phyloP scores from a whole-genome alignment of 139 green algal genomes.

The Tetraselmis chui region DNA sequence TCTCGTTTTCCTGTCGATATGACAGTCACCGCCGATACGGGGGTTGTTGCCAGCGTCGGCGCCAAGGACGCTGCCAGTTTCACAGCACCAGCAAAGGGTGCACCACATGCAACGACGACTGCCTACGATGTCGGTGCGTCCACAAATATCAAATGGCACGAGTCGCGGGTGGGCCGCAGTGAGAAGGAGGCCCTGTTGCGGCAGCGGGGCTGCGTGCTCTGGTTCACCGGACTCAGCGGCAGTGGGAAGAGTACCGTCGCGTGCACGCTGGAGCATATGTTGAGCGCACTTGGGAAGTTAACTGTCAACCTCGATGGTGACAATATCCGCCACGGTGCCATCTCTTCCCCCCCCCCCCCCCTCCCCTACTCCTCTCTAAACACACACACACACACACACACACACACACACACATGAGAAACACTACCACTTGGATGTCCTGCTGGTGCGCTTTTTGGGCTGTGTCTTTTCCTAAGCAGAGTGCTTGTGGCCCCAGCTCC shows the following conservation, averaged over 20 bases:
- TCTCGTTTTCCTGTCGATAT: no score
- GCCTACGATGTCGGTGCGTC: conserved; percentile 32
- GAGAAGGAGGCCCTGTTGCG: conserved; percentile 22
- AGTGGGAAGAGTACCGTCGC: conserved; percentile 19
- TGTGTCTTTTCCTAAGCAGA: neutral
- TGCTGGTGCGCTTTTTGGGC: neutral
- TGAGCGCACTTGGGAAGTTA: conserved; percentile 27
- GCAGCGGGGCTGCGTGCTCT: conserved; percentile 42
- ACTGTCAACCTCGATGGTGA: conserved; percentile 44
- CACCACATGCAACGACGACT: no score
- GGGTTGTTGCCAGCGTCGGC: no score
- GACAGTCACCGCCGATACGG: no score
- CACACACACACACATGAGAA: no score
- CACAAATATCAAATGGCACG: conserved; percentile 54
- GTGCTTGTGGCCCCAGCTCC: no score
- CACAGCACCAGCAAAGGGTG: no score
- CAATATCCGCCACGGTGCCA: conserved; percentile 54
- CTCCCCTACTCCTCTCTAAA: neutral
- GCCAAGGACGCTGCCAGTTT: no score
- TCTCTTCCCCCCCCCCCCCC: conserved; percentile 5
- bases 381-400: no score
- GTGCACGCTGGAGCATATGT: conserved; percentile 46
- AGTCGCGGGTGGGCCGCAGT: conserved; percentile 11
- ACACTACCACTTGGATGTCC: no score
- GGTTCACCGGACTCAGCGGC: conserved; percentile 25